Conservation (phyloP, 345 rosid species). For the Litchi chinensis region DNA sequence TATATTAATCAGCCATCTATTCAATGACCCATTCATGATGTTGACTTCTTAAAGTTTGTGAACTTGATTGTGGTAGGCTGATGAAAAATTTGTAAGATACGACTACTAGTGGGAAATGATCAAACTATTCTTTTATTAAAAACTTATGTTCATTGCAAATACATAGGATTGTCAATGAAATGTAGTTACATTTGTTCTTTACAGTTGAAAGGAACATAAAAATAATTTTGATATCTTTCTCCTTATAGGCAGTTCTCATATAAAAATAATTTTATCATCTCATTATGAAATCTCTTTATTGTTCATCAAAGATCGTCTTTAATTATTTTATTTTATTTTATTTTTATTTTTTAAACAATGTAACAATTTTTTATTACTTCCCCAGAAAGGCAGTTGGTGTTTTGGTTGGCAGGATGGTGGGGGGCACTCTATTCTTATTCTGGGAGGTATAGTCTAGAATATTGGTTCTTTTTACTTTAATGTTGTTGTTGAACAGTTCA, state of each 20-base stretch:
- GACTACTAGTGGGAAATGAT: neutral
- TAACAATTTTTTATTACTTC: constrained; percentile 1
- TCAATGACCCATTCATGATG: neutral
- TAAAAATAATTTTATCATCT: too few species aligned
- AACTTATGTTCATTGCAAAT: neutral
- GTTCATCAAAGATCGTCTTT: neutral
- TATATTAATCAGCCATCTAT: neutral
- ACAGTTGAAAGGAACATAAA: neutral
- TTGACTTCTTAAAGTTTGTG: neutral
- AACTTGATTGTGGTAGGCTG: neutral
- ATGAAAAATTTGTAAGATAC: neutral
- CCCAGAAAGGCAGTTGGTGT: constrained; percentile 69
- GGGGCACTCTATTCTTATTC: constrained; percentile 50
- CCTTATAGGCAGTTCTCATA: neutral
- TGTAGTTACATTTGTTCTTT: neutral
- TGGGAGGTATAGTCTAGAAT: constrained; percentile 65
- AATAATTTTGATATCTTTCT: neutral
- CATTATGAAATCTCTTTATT: neutral
- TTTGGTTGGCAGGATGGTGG: constrained; percentile 79
- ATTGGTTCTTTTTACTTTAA: neutral
- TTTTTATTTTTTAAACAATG: neutral
- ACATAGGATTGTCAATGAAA: neutral
- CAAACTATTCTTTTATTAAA: neutral
- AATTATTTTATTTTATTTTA: neutral
- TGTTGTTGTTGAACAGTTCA: neutral